Base-by-base conservation (phyloP, 106 monocot species). In the Acorus gramineus region DNA sequence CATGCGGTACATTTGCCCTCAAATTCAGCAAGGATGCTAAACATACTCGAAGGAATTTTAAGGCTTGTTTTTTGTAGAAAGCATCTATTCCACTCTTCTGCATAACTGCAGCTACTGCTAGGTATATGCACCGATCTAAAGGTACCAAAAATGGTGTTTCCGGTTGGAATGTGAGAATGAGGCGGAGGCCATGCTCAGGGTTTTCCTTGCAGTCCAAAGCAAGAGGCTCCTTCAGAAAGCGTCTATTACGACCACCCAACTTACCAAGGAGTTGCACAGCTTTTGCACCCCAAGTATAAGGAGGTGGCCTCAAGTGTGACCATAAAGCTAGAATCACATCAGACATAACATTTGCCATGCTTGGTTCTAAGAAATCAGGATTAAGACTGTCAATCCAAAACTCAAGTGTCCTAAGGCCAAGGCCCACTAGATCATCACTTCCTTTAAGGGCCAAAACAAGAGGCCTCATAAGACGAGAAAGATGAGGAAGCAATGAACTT, bases 311-410 rank as follows among this genome's bases (percentile, higher is more conserved):
- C 60, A 98, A 76, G 60, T 98, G 98, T 71, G 88, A 87, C 98
- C 98, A 98, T 61, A 98, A 79, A 73, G 92, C 91, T 71, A 89
- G 92, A 61, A 89, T 85, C 51, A 89, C 98, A 55, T 98, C 92
- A 66, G 98, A 89, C 83, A 98, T 98, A n/a, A 89, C 85, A 85
- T 84, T 92, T 8, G 92, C 88, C 98, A 98, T 98, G 66, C 88
- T 98, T 45, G 98, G 98, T 75, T 98, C 98, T 71, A 98, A 77
- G 49, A 98, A 98, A 77, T 98, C 98, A 63, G 98, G 98, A 77
- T 98, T 98, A 57, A 98, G 76, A 66, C 98, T 98, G 56, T 98
- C 98, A 83, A 98, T 92, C 98, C 98, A 98, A 65, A 88, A 85
- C 50, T 98, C 98, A 56, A 98, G 85, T n/a, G 98, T 98, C 53